Conservation (phyloP, 306 rosid genomes). For the Alnus glutinosa region DNA sequence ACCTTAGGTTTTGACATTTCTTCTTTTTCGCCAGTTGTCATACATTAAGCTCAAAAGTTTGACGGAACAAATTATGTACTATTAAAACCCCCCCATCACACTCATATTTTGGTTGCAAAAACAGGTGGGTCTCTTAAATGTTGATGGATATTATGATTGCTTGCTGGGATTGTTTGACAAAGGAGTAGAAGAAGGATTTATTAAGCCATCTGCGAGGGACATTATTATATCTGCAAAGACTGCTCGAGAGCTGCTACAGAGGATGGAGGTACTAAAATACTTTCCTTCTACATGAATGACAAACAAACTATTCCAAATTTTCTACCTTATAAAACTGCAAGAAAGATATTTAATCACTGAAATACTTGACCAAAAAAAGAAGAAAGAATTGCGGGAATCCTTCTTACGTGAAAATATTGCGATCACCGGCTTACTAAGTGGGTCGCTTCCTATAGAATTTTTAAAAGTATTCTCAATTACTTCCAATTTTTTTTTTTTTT, state of each 20-base stretch:
- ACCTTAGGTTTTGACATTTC: not conserved
- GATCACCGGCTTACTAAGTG: too few species aligned
- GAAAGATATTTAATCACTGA: not conserved
- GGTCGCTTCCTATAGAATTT: too few species aligned
- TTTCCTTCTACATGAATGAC: not conserved
- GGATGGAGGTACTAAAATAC: slow-evolving; percentile 27
- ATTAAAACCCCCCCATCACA: not conserved
- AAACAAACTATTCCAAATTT: not conserved
- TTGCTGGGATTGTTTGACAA: slow-evolving; percentile 35
- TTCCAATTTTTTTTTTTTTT: too few species aligned
- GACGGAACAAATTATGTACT: not conserved
- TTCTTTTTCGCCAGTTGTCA: not conserved
- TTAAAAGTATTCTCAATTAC: too few species aligned
- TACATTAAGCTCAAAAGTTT: not conserved
- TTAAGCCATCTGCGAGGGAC: slow-evolving; percentile 21
- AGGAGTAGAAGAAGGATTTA: slow-evolving; percentile 37
- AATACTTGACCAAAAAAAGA: not conserved
- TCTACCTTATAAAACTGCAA: not conserved
- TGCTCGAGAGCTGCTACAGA: slow-evolving; percentile 20
- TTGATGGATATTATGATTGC: slow-evolving; percentile 33
- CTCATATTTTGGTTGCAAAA: slow-evolving; percentile 2
- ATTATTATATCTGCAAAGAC: slow-evolving; percentile 29
- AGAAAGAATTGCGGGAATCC: not conserved
- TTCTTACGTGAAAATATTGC: too few species aligned
- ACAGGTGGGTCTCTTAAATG: slow-evolving; percentile 28